phyloP scores from a whole-genome alignment of 1,284 basidiomycete genomes.

The Trametes sp. region DNA sequence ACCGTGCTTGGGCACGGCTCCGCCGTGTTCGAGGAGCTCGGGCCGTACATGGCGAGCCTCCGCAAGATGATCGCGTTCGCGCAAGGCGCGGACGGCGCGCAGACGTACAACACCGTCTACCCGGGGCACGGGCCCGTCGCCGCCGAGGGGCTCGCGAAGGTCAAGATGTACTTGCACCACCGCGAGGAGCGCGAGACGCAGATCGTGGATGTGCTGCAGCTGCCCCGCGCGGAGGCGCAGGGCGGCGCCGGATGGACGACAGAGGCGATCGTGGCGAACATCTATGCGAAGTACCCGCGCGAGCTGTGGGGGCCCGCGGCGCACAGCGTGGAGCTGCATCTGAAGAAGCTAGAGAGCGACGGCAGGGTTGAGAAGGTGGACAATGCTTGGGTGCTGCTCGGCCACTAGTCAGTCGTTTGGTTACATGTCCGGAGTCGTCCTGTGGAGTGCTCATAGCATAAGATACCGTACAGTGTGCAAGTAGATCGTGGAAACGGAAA shows the following conservation, averaged over 20 bases:
- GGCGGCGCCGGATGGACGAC: slow-evolving; percentile 57
- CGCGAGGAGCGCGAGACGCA: slow-evolving; percentile 85
- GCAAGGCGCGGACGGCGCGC: slow-evolving; percentile 32
- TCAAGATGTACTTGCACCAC: slow-evolving; percentile 83
- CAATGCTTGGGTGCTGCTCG: slow-evolving; percentile 45
- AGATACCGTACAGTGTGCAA: slow-evolving; percentile 18
- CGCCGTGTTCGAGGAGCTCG: slow-evolving; percentile 89
- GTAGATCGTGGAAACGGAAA: slow-evolving; percentile 8
- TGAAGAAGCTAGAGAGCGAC: slow-evolving; percentile 78
- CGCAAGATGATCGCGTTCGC: slow-evolving; percentile 61
- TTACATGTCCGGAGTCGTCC: not conserved
- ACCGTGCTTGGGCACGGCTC: slow-evolving; percentile 93
- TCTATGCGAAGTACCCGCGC: slow-evolving; percentile 78
- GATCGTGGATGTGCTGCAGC: slow-evolving; percentile 68
- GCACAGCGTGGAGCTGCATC: slow-evolving; percentile 73
- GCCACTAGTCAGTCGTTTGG: slow-evolving; percentile 18
- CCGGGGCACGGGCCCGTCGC: slow-evolving; percentile 91
- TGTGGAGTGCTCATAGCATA: slow-evolving; percentile 18
- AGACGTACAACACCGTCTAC: slow-evolving; percentile 64
- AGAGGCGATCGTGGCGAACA: slow-evolving; percentile 66
- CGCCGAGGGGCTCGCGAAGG: slow-evolving; percentile 59
- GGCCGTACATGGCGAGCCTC: slow-evolving; percentile 76
- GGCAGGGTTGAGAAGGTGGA: slow-evolving; percentile 59
- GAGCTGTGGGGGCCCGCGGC: slow-evolving; percentile 80
- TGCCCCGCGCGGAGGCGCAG: slow-evolving; percentile 37